phyloP scores from a whole-genome alignment of 2,329 filamentous ascomycete species.

The Camptophora hylomeconis region DNA sequence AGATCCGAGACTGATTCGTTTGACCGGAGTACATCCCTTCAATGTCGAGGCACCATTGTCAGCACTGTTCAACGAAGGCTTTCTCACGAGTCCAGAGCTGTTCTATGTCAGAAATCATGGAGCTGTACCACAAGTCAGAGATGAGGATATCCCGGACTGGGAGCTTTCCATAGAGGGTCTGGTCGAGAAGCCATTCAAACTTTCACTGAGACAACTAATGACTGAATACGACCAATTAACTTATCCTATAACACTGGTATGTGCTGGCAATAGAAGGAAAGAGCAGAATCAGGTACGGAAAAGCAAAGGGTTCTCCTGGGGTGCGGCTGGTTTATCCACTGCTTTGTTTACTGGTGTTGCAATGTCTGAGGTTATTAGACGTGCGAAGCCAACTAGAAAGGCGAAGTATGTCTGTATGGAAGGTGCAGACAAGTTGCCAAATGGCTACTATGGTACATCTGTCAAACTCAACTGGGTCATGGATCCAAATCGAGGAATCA shows the following conservation, averaged over 20 bases:
- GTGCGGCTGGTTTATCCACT: slow-evolving; percentile 72
- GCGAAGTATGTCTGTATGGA: slow-evolving; percentile 84
- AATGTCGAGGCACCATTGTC: slow-evolving; percentile 78
- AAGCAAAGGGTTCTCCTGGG: slow-evolving; percentile 91
- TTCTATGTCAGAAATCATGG: slow-evolving; percentile 93
- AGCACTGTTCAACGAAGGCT: slow-evolving; percentile 61
- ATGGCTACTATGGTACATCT: slow-evolving; percentile 79
- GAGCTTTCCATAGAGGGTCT: slow-evolving; percentile 75
- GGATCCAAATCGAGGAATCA: slow-evolving; percentile 69
- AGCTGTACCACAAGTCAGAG: slow-evolving; percentile 60
- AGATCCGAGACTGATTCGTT: slow-evolving; percentile 67
- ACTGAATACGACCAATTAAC: slow-evolving; percentile 68
- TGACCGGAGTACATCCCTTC: slow-evolving; percentile 83
- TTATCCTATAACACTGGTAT: slow-evolving; percentile 77
- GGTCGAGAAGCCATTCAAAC: slow-evolving; percentile 60
- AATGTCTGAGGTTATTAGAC: slow-evolving; percentile 56
- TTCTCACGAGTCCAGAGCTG: slow-evolving; percentile 73
- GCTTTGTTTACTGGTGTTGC: slow-evolving; percentile 76
- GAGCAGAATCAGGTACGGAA: slow-evolving; percentile 87
- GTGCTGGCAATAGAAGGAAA: slow-evolving; percentile 81
- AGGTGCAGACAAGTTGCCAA: slow-evolving; percentile 75
- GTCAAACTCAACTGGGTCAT: slow-evolving; percentile 80
- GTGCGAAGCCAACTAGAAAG: slow-evolving; percentile 53
- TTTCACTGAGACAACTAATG: slow-evolving; percentile 61
- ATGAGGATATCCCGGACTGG: slow-evolving; percentile 64